These are phyloP conservation scores for Elymus sibiricus DNA, from an alignment of 176 grass and related monocot species.

Conservation along the genomic window DNA sequence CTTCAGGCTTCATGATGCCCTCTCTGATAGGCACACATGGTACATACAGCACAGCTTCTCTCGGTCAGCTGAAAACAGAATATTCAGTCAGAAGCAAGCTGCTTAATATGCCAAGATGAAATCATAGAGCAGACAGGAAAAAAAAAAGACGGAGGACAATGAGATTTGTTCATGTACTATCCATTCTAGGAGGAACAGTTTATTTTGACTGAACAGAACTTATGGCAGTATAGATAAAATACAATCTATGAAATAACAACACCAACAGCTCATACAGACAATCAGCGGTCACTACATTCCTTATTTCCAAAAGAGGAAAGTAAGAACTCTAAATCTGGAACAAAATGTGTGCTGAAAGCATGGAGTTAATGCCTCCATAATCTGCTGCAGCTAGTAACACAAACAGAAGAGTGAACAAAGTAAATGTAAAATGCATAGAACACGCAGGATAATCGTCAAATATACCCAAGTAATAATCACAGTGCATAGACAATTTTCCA, in stretches of 20 bases:
- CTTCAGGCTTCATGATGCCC: slow-evolving; percentile 4
- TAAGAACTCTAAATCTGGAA: not conserved
- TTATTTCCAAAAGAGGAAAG: not conserved
- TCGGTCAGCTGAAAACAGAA: slow-evolving; percentile 18
- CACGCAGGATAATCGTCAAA: not conserved
- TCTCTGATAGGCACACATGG: not conserved
- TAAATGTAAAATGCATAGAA: not conserved
- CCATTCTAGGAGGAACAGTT: not conserved
- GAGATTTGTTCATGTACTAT: not conserved
- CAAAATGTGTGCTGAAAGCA: not conserved
- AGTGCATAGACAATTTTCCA: not conserved
- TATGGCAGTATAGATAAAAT: not conserved
- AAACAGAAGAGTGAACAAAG: not conserved
- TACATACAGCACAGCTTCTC: not conserved
- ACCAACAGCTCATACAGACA: not conserved
- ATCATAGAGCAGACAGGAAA: not conserved
- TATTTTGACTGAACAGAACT: not conserved
- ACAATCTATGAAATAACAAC: slow-evolving; percentile 5
- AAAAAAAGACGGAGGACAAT: not conserved
- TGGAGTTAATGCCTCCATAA: not conserved
- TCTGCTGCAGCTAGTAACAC: not conserved
- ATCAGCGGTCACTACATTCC: not conserved
- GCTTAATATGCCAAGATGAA: not conserved
- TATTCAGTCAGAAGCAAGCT: slow-evolving; percentile 13
- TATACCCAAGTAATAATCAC: not conserved